Percentiles rank a stretch among this genome's conserved stretches.
Conservation (phyloP, 73 alveolate genomes). For the Blepharisma japonicum region DNA sequence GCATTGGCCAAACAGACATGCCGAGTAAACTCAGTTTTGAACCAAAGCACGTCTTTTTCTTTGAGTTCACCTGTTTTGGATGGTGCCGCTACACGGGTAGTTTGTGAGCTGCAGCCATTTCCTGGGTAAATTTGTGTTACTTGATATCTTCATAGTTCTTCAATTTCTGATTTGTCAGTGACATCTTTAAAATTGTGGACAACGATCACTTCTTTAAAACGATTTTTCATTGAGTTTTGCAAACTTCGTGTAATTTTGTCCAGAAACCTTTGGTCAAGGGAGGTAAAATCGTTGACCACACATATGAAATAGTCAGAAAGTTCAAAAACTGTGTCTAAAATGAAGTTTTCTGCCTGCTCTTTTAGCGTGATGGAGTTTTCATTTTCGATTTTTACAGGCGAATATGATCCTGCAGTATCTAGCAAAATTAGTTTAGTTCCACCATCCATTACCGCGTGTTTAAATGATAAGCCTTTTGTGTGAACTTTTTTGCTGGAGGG, state of each 20-base stretch:
- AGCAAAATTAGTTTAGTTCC: slow-evolving; percentile 43
- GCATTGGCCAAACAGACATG: slow-evolving; percentile 51
- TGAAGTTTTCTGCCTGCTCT: slow-evolving; percentile 47
- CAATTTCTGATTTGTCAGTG: slow-evolving; percentile 35
- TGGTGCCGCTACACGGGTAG: no score
- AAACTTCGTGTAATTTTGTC: slow-evolving; percentile 42
- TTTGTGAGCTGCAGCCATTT: no score
- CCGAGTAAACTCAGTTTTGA: slow-evolving; percentile 50
- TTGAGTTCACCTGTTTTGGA: slow-evolving; percentile 27
- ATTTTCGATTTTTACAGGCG: slow-evolving; percentile 42
- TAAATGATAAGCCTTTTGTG: slow-evolving; percentile 51
- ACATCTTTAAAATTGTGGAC: slow-evolving; percentile 55
- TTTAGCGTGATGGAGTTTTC: slow-evolving; percentile 45
- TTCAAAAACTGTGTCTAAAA: slow-evolving; percentile 44
- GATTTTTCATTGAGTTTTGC: slow-evolving; percentile 38
- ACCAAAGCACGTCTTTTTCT: slow-evolving; percentile 48
- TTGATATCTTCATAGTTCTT: slow-evolving; percentile 48
- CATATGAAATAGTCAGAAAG: slow-evolving; percentile 50
- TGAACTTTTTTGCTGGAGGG: slow-evolving; percentile 51
- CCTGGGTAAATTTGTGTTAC: no score
- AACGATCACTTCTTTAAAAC: slow-evolving; percentile 50
- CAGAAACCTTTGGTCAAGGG: slow-evolving; percentile 48
- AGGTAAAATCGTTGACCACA: slow-evolving; percentile 54
- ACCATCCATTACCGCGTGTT: slow-evolving; percentile 44
- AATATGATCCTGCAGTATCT: slow-evolving; percentile 56